Conservation (phyloP, 306 rosid genomes). For the Gastrolobium villosum region DNA sequence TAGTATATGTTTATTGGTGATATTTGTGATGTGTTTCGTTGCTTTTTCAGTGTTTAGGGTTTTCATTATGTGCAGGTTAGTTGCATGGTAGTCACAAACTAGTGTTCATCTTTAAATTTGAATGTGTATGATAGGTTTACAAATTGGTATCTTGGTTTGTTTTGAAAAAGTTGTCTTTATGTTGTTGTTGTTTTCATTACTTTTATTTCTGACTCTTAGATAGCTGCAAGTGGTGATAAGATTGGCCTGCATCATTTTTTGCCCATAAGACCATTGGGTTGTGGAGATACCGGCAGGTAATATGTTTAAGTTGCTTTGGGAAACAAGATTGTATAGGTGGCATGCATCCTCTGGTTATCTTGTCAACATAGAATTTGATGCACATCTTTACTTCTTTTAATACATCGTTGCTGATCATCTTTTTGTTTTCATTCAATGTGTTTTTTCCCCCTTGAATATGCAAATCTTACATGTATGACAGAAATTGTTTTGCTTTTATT, state of each 20-base stretch:
- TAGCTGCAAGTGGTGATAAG: conserved; percentile 67
- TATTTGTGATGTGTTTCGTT: not conserved
- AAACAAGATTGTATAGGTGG: not conserved
- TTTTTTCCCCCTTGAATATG: not conserved
- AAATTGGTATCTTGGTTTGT: conserved; percentile 16
- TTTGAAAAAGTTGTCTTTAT: conserved; percentile 10
- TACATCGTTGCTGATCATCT: conserved; percentile 1
- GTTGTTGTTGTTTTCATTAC: conserved; percentile 15
- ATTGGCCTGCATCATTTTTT: conserved; percentile 84
- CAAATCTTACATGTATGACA: not conserved
- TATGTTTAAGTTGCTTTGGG: not conserved
- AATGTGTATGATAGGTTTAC: conserved; percentile 25
- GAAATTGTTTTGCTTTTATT: not conserved
- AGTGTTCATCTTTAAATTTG: not conserved
- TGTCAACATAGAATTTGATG: not conserved
- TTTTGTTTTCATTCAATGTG: conserved; percentile 14
- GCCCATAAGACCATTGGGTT: conserved; percentile 89
- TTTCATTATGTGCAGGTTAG: not conserved
- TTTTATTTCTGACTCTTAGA: conserved; percentile 54
- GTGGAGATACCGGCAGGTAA: conserved; percentile 98
- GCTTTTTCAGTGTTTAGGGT: not conserved
- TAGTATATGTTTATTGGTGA: not conserved
- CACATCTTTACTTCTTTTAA: not conserved
- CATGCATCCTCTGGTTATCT: not conserved
- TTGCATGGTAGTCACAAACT: not conserved